These are phyloP conservation scores for Talaromyces amestolkiae DNA, from an alignment of 2,329 filamentous ascomycete genomes.

Conservation along the genomic window DNA sequence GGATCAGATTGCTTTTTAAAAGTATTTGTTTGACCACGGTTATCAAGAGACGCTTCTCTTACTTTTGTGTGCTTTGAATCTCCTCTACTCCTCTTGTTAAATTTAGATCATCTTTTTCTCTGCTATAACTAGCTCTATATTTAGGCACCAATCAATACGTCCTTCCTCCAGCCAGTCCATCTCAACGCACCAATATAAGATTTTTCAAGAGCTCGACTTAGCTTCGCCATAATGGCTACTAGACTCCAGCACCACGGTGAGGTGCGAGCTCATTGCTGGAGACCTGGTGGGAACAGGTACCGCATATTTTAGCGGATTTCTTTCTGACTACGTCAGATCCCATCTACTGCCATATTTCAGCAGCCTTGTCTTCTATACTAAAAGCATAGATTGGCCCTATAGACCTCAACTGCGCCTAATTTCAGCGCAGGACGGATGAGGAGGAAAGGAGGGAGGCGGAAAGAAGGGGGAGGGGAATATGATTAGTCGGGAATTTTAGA, in stretches of 20 bases:
- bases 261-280: slow-evolving; percentile 15
- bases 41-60: not conserved
- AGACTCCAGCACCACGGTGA: slow-evolving; percentile 19
- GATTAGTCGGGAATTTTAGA: not conserved
- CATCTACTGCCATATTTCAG: not conserved
- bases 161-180: no score
- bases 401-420: not conserved
- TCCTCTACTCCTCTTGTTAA: not conserved
- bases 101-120: no score
- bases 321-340: no score
- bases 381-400: not conserved
- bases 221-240: slow-evolving; percentile 17
- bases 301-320: not conserved
- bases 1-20: no score
- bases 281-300: slow-evolving; percentile 10
- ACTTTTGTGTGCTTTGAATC: not conserved
- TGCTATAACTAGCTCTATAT: no score
- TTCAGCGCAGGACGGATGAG: not conserved
- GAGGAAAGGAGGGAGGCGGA: not conserved
- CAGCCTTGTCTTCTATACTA: not conserved
- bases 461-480: not conserved
- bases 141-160: no score
- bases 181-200: no score
- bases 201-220: slow-evolving; percentile 49
- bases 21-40: not conserved